Evolutionary conservation across 2,329 filamentous ascomycete genomes (phyloP), one percentile per base, ranked within the genome.

Genomic region (Pseudogymnoascus sp.): DNA sequence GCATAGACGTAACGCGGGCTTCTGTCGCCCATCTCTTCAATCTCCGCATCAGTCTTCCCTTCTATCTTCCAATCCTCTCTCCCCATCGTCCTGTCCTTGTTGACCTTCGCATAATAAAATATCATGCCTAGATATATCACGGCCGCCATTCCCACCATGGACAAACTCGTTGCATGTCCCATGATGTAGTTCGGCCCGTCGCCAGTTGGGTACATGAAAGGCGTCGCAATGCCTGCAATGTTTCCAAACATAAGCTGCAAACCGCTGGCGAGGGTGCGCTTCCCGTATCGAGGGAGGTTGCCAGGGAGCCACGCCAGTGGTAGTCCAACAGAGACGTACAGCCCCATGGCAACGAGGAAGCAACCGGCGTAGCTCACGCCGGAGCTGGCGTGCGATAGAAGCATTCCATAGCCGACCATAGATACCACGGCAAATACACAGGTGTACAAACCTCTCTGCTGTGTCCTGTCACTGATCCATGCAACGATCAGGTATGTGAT

Each of bases 331-430:
- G 69, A 64, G 10, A 71, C 65, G 66, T 86, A 87, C 2, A 87
- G 68, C 0, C 84, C 84, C 67, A 81, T 74, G 0, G 84, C 84
- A 1, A 86, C 79, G 26, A 87, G 71, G 69, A 86, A 81, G 63
- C 83, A 85, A 1, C 82, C 84, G 9, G 83, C 81, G 64, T 85
- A 87, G 64, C 82, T 81, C 0, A 83, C 83, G 0, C 77, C 81
- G 0, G 77, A 74, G 1, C 75, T 74, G 0, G 75, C 73, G 44
- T 81, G 74, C 3, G 80, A 77, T 41, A 86, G 78, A 47, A 87
- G 69, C 62, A 86, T 76, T 0, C 76, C 80, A 60, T 86, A 86
- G 0, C 84, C 84, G 5, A 84, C 66, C 40, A 85, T 78, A 10
- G 79, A 80, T 31, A 85, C 73, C 0, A 75, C 63, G 2, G 77